Percentiles rank a stretch among this genome's conserved stretches.
Evolutionary conservation across 805 yeast species (phyloP).

Genomic region (Zygosaccharomyces pseudorouxii): DNA sequence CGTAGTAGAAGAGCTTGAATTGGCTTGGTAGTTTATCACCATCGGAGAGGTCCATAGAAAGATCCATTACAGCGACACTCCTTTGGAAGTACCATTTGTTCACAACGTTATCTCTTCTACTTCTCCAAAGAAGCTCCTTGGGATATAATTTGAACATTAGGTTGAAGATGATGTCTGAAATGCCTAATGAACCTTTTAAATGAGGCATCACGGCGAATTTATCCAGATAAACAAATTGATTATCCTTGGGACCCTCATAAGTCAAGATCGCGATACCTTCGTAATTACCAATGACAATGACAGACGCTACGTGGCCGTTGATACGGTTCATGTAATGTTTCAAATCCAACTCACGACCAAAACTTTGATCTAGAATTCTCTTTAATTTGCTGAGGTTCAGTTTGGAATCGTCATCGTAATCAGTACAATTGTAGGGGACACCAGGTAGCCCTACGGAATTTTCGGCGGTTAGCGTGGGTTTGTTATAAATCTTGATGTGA

Average conservation of each 20-base stretch:
- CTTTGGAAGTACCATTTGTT: conserved; percentile 98
- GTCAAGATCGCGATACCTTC: conserved; percentile 94
- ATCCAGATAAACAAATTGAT: conserved; percentile 71
- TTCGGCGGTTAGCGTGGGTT: conserved; percentile 15
- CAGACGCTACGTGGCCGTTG: conserved; percentile 60
- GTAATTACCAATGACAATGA: conserved; percentile 87
- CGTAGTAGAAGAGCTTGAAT: conserved; percentile 41
- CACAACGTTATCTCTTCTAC: conserved; percentile 80
- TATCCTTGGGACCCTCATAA: conserved; percentile 51
- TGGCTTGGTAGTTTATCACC: conserved; percentile 33
- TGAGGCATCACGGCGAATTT: conserved; percentile 85
- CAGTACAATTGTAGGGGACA: conserved; percentile 3
- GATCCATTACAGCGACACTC: conserved; percentile 60
- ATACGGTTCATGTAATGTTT: conserved; percentile 65
- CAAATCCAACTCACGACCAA: conserved; percentile 61
- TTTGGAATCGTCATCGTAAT: conserved; percentile 9
- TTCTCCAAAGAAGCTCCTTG: conserved; percentile 81
- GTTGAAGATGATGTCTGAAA: conserved; percentile 91
- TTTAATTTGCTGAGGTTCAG: conserved; percentile 57
- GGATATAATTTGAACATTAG: conserved; percentile 65
- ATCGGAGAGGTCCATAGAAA: conserved; percentile 36
- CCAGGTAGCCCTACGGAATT: conserved; percentile 31
- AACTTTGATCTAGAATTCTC: conserved; percentile 69
- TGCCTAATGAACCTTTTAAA: conserved; percentile 86
- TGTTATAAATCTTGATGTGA: conserved; percentile 30